Conservation (phyloP, 306 rosid genomes). For the Pyrus betulifolia region DNA sequence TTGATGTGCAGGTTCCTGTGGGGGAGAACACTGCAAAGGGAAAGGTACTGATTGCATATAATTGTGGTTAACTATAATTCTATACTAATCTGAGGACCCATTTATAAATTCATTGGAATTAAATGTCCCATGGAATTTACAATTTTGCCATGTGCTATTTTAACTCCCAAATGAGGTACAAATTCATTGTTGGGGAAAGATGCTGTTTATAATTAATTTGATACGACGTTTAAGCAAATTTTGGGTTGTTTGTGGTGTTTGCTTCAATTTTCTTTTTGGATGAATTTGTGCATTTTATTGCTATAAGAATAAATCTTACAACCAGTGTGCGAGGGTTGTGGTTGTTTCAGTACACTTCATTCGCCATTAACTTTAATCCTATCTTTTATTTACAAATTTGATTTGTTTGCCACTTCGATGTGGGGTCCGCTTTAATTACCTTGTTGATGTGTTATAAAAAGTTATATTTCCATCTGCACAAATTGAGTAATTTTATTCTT, state of each 20-base stretch:
- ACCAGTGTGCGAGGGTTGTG: no score
- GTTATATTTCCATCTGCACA: no score
- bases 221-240: not conserved
- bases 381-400: no score
- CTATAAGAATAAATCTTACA: no score
- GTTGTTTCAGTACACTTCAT: no score
- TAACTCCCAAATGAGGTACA: no score
- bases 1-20: slow-evolving; percentile 40
- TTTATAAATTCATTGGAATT: not conserved
- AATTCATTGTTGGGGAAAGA: no score
- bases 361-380: no score
- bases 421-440: not conserved
- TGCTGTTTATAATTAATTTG: not conserved
- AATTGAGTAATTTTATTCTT: no score
- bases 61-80: slow-evolving; percentile 1
- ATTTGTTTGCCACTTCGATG: no score
- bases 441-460: not conserved
- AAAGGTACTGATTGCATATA: slow-evolving; percentile 17
- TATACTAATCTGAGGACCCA: not conserved
- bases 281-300: no score
- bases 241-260: not conserved
- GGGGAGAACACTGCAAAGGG: slow-evolving; percentile 13
- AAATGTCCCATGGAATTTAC: not conserved
- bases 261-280: not conserved
- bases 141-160: not conserved